phyloP scores from a whole-genome alignment of 108 stramenopile genomes.

The Seminavis robusta region DNA sequence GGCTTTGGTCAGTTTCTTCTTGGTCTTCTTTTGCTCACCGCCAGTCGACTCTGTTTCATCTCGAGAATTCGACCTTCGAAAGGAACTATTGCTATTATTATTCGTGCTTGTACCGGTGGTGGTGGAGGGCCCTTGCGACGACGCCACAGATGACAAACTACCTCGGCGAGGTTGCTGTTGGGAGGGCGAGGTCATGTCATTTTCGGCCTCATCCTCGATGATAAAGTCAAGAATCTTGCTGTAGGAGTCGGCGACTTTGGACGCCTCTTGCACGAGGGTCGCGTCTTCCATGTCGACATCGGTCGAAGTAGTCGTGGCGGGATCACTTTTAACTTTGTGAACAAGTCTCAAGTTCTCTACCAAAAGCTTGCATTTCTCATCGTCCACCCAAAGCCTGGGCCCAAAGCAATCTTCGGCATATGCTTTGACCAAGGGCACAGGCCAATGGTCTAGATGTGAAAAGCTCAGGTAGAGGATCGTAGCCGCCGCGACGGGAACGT shows the following conservation, averaged over 20 bases:
- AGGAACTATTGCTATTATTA: background rate
- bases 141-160: slow-evolving; percentile 18
- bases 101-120: background rate
- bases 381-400: slow-evolving; percentile 68
- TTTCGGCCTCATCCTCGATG: background rate
- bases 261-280: slow-evolving; percentile 9
- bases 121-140: background rate
- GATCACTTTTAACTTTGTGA: no score
- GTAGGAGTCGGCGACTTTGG: slow-evolving; percentile 3
- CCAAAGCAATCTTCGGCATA: slow-evolving; percentile 77
- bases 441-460: slow-evolving; percentile 72
- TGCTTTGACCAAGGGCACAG: slow-evolving; percentile 48
- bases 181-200: background rate
- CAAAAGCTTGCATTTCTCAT: slow-evolving; percentile 41
- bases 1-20: background rate
- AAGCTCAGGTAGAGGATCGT: slow-evolving; percentile 52
- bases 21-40: background rate
- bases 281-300: slow-evolving; percentile 4
- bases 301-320: no score
- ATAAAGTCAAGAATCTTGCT: background rate
- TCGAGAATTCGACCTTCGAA: no score
- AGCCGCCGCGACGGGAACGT: slow-evolving; percentile 41
- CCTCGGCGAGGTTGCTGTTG: background rate
- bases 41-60: no score
- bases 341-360: slow-evolving; percentile 55